Evolutionary conservation across 768 basidiomycete genomes (phyloP), one percentile per base, ranked within the genome.

Genomic region (Rubroboletus satanas): DNA sequence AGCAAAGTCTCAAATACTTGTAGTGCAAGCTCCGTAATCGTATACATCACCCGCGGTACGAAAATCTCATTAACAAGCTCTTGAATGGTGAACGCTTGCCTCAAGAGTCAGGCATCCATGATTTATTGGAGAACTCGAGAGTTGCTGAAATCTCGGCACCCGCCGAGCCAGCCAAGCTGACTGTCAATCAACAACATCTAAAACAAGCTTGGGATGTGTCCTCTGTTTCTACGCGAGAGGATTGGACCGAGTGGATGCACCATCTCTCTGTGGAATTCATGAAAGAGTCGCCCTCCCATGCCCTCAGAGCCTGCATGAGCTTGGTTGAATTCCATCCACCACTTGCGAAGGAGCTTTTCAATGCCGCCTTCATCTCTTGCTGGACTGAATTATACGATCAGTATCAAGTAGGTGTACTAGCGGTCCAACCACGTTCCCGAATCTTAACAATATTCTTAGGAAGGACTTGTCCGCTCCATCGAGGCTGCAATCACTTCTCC

Each of bases 231-330:
- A 89, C 89, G 2, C 79, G 80, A 49, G 89, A 93, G 43, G 95
- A 98, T 60, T 99, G 97, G 97, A 74, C 80, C 17, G 93, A 94
- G 37, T 99, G 97, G 97, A 87, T 97, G 77, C 93, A 90, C 65
- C 82, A 87, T 15, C 80, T 99, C 9, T 86, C 93, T 17, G 90
- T 94, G 2, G 94, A 98, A 68, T 88, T 98, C 65, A 95, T 99
- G 88, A 92, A 95, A 66, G 94, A 98, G 59, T 98, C 96, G 0
- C 96, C 97, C 0, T 97, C 94, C 2, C 94, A 96, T 74, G 97
- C 97, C n/a, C 81, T 99, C 37, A 84, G 97, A 42, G 94, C 97
- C 0, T 98, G 96, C 65, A 93, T 93, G 83, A 91, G 84, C 62
- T 75, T 98, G 43, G 93, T 98, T 3, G 92, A 97, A 66, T 84